These are phyloP conservation scores for Kokia cookei DNA, from an alignment of 441 rosid species.

Conservation along the genomic window DNA sequence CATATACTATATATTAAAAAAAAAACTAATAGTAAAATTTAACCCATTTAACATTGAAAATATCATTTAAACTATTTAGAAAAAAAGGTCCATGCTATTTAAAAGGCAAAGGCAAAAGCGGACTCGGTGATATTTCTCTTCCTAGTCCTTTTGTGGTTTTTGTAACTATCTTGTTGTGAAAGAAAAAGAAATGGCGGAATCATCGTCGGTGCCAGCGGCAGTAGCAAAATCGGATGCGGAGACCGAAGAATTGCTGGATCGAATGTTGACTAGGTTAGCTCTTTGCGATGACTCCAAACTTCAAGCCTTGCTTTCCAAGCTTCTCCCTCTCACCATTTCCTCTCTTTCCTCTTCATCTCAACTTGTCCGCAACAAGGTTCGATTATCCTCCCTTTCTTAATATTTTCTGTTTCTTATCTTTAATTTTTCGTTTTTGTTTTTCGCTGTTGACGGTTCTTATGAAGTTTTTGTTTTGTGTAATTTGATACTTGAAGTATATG, in stretches of 20 bases:
- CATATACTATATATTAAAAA: too few species aligned
- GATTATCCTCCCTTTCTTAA: background rate
- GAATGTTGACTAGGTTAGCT: conserved; percentile 87
- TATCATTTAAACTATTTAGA: too few species aligned
- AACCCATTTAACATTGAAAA: too few species aligned
- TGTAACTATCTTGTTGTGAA: background rate
- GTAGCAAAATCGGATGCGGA: conserved; percentile 57
- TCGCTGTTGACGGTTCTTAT: background rate
- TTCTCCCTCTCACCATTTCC: conserved; percentile 74
- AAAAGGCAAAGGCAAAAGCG: background rate
- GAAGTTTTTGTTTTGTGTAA: background rate
- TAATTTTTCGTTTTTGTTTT: background rate
- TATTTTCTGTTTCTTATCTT: background rate
- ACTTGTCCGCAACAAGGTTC: conserved; percentile 69
- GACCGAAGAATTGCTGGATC: conserved; percentile 83
- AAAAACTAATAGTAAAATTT: too few species aligned
- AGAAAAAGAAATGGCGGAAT: conserved; percentile 32
- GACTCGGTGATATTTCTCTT: background rate
- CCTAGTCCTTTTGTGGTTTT: background rate
- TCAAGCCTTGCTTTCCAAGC: conserved; percentile 60
- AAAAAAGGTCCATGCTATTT: background rate
- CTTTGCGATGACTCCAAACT: conserved; percentile 89
- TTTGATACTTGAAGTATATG: background rate
- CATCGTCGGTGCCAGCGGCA: conserved; percentile 31
- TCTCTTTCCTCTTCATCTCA: conserved; percentile 64